Evolutionary conservation across 2,329 filamentous ascomycete species (phyloP).

Genomic region (Setomelanomma holmii): DNA sequence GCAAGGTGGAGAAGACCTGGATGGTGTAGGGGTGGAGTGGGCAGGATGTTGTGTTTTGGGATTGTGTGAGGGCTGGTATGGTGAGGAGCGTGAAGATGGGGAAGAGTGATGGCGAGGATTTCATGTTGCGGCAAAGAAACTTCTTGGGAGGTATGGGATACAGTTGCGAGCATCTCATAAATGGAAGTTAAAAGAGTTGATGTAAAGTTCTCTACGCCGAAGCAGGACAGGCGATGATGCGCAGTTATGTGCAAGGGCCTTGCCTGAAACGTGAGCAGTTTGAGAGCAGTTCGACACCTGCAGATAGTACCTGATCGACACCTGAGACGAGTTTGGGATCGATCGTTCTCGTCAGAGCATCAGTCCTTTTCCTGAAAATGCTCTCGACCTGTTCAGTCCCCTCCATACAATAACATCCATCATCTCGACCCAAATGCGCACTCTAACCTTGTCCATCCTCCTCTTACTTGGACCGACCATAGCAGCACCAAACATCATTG

Average conservation of each 20-base stretch:
- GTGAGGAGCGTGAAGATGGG: constrained; percentile 4
- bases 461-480: not conserved
- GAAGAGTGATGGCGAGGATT: constrained; percentile 2
- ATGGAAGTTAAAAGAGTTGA: not conserved
- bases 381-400: not conserved
- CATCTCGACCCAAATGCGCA: no score
- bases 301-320: constrained; percentile 10
- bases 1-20: constrained; percentile 61
- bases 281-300: constrained; percentile 12
- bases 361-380: not conserved
- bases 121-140: no score
- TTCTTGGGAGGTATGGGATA: no score
- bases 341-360: not conserved
- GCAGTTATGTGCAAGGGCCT: constrained; percentile 6
- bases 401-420: no score
- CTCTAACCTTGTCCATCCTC: not conserved
- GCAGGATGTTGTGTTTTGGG: constrained; percentile 35
- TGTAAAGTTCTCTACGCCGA: no score
- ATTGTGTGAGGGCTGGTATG: constrained; percentile 2
- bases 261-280: constrained; percentile 23
- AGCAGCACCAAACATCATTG: constrained; percentile 3
- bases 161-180: not conserved
- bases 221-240: constrained; percentile 9
- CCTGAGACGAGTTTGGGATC: not conserved
- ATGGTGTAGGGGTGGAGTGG: constrained; percentile 47